Base-by-base conservation (phyloP, 2,329 filamentous ascomycete genomes). In the Epichloe scottii region DNA sequence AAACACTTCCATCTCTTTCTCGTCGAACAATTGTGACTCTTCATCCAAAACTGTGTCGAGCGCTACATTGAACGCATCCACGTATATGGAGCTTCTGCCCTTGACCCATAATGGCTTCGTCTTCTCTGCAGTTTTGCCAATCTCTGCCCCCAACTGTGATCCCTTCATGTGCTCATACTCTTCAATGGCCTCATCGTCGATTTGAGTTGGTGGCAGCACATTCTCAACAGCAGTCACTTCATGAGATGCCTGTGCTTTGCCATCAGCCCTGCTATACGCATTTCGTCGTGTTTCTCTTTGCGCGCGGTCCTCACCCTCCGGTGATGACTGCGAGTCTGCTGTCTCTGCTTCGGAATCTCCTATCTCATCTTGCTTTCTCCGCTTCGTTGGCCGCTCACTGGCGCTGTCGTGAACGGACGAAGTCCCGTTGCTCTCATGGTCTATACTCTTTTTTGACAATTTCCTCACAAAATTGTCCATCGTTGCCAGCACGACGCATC, bases 21-120 rank as follows among this genome's bases (percentile, higher is more conserved):
- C 78, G 59, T 93, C 79, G 63, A 97, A 98, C 0, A 98, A 71
- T 66, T 95, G 88, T 0, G 79, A 77, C 67, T 98, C 93, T 52
- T 97, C 88, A 46, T 88, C 82, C 12, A 97, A 70, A 3, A 98
- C 93, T 0, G 88, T 95, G 53, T 91, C 84, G 46, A 98, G 71
- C 2, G 91, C 89, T 14, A 97, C 73, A 61, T 95, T 95, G 73
- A 98, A 98, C 0, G 93, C 93, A 68, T 98, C 93, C 17, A 96
- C 89, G 60, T 98, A 98, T 51, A 98, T 88, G 1, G 90, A 97
- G 61, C 84, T 94, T 63, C 81, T 83, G 0, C 89, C 88, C 60
- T 76, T 81, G 4, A 82, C 68, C 88, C 88, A 95, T 53, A 53
- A 46, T 4, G 63, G 58, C 4, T 54, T 61, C 55, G 51, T 64